Evolutionary conservation across 1,139 yeast species (phyloP).

Genomic region (Pichia sp.): DNA sequence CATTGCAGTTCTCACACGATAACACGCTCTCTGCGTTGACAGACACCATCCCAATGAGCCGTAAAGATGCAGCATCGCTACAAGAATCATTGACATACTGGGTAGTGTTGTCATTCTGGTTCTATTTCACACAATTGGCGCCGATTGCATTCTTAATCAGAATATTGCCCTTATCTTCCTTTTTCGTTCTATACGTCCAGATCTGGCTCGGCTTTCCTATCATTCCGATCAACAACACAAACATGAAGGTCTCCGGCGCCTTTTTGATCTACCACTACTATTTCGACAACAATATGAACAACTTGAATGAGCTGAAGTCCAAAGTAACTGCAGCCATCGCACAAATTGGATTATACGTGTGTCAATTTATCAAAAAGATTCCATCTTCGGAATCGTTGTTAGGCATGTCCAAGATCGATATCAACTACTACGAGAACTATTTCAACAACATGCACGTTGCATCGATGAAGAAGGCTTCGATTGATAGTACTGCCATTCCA

Average conservation of each 20-base stretch:
- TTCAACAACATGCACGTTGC: neutral
- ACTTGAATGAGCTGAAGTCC: slow-evolving; percentile 1
- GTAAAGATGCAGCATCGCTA: slow-evolving; percentile 11
- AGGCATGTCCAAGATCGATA: neutral
- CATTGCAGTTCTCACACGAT: slow-evolving; percentile 1
- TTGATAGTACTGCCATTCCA: neutral
- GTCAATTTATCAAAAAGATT: neutral
- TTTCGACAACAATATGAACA: slow-evolving; percentile 12
- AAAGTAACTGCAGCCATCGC: slow-evolving; percentile 1
- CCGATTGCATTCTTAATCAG: slow-evolving; percentile 32
- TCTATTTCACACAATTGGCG: slow-evolving; percentile 35
- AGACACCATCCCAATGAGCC: slow-evolving; percentile 9
- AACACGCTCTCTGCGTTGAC: slow-evolving; percentile 9
- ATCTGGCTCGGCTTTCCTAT: slow-evolving; percentile 55
- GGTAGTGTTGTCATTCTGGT: slow-evolving; percentile 46
- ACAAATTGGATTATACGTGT: neutral
- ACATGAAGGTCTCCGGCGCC: slow-evolving; percentile 15
- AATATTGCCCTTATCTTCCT: slow-evolving; percentile 48
- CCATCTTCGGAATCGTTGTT: slow-evolving; percentile 1
- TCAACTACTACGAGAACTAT: neutral
- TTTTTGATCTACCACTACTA: slow-evolving; percentile 18
- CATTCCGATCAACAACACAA: slow-evolving; percentile 15
- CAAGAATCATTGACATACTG: slow-evolving; percentile 54
- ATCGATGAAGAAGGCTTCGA: neutral
- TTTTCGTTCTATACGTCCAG: slow-evolving; percentile 41